Percentiles rank a stretch among this genome's conserved stretches.
These are phyloP conservation scores for Sarocladium brachiariae DNA, from an alignment of 2,329 filamentous ascomycete species.

Conservation along the genomic window DNA sequence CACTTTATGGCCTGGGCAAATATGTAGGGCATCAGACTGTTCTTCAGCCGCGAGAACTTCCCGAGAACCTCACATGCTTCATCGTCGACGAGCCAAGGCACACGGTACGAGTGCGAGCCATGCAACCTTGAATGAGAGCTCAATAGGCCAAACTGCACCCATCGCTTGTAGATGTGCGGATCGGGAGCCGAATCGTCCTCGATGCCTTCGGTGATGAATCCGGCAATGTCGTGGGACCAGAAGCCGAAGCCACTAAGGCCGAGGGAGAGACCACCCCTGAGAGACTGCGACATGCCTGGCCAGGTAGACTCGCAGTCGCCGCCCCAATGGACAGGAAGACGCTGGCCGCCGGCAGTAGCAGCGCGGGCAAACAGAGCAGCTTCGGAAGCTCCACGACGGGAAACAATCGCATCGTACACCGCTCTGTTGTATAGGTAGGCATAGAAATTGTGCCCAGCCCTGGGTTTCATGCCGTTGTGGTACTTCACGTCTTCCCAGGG, in stretches of 20 bases:
- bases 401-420: slow-evolving; percentile 59
- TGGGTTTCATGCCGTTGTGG: slow-evolving; percentile 53
- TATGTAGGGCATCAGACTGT: slow-evolving; percentile 45
- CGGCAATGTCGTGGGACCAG: slow-evolving; percentile 66
- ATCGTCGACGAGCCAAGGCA: slow-evolving; percentile 66
- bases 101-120: slow-evolving; percentile 62
- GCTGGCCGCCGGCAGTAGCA: slow-evolving; percentile 61
- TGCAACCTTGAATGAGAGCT: slow-evolving; percentile 66
- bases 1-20: slow-evolving; percentile 36
- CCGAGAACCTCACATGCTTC: slow-evolving; percentile 43
- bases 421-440: slow-evolving; percentile 66
- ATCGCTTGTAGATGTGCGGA: slow-evolving; percentile 67
- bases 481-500: slow-evolving; percentile 59
- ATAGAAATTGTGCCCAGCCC: slow-evolving; percentile 72
- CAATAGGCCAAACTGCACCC: slow-evolving; percentile 69
- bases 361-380: slow-evolving; percentile 61
- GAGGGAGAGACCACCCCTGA: slow-evolving; percentile 58
- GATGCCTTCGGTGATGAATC: slow-evolving; percentile 52
- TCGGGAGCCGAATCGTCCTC: slow-evolving; percentile 36
- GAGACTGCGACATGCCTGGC: slow-evolving; percentile 64
- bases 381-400: slow-evolving; percentile 41
- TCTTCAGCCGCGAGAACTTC: slow-evolving; percentile 43
- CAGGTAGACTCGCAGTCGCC: slow-evolving; percentile 70
- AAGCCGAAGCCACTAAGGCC: slow-evolving; percentile 59
- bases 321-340: slow-evolving; percentile 66